Evolutionary conservation across 148 eudicot species (phyloP).

Genomic region (Polygonum aviculare): DNA sequence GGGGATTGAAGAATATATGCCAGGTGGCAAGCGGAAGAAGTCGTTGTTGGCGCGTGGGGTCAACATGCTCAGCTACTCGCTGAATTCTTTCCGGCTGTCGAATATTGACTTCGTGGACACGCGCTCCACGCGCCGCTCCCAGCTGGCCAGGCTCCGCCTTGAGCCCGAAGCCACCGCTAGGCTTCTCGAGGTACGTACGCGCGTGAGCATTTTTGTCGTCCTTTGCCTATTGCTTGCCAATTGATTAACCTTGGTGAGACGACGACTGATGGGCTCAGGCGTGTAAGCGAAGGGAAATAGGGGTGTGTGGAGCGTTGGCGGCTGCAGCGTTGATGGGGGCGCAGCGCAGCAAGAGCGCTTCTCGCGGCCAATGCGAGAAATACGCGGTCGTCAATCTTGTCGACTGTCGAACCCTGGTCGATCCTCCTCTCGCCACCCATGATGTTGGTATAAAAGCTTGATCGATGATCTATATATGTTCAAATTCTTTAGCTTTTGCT

Average conservation of each 20-base stretch:
- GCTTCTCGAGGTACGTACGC: conserved; percentile 34
- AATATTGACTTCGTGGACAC: conserved; percentile 42
- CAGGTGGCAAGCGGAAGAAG: conserved; percentile 40
- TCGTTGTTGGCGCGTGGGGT: conserved; percentile 78
- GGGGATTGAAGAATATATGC: conserved; percentile 64
- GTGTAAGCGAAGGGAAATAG: conserved; percentile 56
- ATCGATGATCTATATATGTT: background rate
- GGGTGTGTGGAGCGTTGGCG: conserved; percentile 50
- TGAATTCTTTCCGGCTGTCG: conserved; percentile 52
- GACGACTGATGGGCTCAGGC: conserved; percentile 30
- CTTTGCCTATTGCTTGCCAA: no score
- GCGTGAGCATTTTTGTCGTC: conserved; percentile 8
- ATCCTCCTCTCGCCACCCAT: conserved; percentile 52
- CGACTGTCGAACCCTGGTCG: conserved; percentile 69
- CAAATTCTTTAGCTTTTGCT: background rate
- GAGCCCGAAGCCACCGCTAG: conserved; percentile 28
- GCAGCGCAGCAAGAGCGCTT: conserved; percentile 41
- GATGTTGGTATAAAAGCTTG: conserved; percentile 41
- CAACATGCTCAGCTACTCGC: conserved; percentile 71
- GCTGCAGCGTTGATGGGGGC: conserved; percentile 80
- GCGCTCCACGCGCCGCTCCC: conserved; percentile 25
- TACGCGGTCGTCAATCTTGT: conserved; percentile 63
- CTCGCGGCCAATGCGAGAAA: conserved; percentile 65
- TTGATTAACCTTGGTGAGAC: background rate
- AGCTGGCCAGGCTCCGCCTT: conserved; percentile 38